Conservation (phyloP, 805 yeast genomes). For the Candida sithepensis region DNA sequence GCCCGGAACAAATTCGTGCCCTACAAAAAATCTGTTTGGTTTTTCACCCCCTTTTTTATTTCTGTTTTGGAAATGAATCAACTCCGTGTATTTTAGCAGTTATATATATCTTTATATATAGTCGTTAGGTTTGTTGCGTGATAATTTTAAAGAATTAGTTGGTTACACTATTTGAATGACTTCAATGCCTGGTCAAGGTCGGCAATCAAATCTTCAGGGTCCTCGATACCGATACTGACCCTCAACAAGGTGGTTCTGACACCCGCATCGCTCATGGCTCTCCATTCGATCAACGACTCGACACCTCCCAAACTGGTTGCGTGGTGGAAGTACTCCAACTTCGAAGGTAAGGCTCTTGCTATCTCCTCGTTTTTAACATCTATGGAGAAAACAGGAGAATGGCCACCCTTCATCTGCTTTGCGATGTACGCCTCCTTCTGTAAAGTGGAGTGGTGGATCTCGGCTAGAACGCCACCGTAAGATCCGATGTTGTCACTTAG, state of each 20-base stretch:
- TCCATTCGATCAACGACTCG: constrained; percentile 89
- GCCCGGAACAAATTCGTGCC: too few species aligned
- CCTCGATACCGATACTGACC: constrained; percentile 78
- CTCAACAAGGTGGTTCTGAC: constrained; percentile 61
- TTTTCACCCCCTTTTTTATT: background rate
- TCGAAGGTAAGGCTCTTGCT: constrained; percentile 64
- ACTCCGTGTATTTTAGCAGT: background rate
- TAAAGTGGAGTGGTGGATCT: constrained; percentile 68
- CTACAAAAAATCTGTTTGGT: background rate
- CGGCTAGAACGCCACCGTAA: constrained; percentile 47
- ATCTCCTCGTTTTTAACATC: constrained; percentile 44
- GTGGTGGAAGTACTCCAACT: constrained; percentile 71
- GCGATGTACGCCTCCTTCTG: constrained; percentile 68
- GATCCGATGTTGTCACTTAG: constrained; percentile 46
- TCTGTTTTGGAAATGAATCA: background rate
- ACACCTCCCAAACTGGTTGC: constrained; percentile 94
- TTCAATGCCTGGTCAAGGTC: constrained; percentile 66
- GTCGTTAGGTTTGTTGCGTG: too few species aligned
- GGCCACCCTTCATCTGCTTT: constrained; percentile 62
- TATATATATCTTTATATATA: background rate
- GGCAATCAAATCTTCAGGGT: constrained; percentile 66
- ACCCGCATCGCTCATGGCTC: constrained; percentile 64
- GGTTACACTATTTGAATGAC: too few species aligned
- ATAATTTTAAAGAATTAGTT: too few species aligned
- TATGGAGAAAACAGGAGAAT: constrained; percentile 73